Percentiles rank a stretch among this genome's conserved stretches.
These are phyloP conservation scores for Penicillium odoratum DNA, from an alignment of 495 filamentous ascomycete species.

Conservation along the genomic window DNA sequence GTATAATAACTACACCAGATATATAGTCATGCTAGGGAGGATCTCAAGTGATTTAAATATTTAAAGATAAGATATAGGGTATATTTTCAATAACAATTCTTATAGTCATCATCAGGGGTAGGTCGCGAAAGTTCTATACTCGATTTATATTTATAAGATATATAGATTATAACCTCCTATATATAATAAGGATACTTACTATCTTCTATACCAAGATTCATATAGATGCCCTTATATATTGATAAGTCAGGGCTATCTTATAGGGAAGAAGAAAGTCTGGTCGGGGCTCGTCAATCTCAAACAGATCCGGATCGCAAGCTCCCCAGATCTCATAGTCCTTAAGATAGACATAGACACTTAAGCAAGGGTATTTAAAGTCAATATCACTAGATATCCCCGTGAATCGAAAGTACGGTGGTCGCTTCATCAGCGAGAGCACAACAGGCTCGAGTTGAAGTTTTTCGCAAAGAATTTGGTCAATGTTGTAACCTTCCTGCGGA, in stretches of 20 bases:
- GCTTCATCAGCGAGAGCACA: conserved; percentile 5
- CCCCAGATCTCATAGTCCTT: background rate
- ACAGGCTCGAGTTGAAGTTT: conserved; percentile 1
- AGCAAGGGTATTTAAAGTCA: background rate
- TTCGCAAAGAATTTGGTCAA: background rate
- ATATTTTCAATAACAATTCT: background rate
- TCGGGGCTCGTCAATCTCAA: background rate
- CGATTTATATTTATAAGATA: background rate
- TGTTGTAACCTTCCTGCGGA: background rate
- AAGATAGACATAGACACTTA: background rate
- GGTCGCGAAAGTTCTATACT: background rate
- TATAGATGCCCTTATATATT: background rate
- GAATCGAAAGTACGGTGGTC: background rate
- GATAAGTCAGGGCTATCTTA: conserved; percentile 4
- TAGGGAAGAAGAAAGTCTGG: conserved; percentile 1
- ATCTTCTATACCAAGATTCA: background rate
- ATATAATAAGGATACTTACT: background rate
- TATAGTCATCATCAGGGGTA: background rate
- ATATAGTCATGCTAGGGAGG: background rate
- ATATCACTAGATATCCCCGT: background rate
- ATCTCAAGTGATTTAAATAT: background rate
- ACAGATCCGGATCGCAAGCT: background rate
- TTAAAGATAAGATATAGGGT: background rate
- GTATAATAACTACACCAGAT: background rate
- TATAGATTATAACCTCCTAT: background rate